These are phyloP conservation scores for Penicillium macrosclerotiorum DNA, from an alignment of 495 filamentous ascomycete species.

Conservation along the genomic window DNA sequence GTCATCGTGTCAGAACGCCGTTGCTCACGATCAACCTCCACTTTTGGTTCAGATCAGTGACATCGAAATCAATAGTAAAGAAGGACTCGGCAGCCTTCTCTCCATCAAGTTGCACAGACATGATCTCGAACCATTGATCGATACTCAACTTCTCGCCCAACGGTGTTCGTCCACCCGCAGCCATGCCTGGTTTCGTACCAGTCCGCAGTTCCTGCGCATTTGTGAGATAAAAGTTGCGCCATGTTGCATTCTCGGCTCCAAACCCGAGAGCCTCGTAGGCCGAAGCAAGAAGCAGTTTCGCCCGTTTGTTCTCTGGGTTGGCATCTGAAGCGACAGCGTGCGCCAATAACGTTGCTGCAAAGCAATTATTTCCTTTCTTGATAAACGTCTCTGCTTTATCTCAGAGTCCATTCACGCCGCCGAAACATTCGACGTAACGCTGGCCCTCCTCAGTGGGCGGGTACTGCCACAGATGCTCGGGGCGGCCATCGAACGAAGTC, in stretches of 20 bases:
- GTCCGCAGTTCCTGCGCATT: slow-evolving; percentile 10
- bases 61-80: slow-evolving; percentile 9
- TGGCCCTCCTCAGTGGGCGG: slow-evolving; percentile 18
- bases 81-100: background rate
- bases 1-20: slow-evolving; percentile 12
- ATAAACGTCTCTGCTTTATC: slow-evolving; percentile 8
- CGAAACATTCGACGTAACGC: slow-evolving; percentile 25
- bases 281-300: slow-evolving; percentile 6
- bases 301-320: slow-evolving; percentile 1
- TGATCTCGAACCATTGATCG: slow-evolving; percentile 7
- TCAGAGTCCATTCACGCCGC: slow-evolving; percentile 14
- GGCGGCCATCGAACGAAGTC: slow-evolving; percentile 37
- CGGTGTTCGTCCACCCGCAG: background rate
- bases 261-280: slow-evolving; percentile 22
- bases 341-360: slow-evolving; percentile 18
- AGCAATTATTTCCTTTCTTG: slow-evolving; percentile 15
- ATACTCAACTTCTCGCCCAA: slow-evolving; percentile 4
- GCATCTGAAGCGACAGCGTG: slow-evolving; percentile 21
- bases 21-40: slow-evolving; percentile 18
- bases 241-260: slow-evolving; percentile 20
- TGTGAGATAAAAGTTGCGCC: slow-evolving; percentile 19
- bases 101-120: slow-evolving; percentile 14
- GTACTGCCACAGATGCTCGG: slow-evolving; percentile 33
- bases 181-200: background rate
- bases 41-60: slow-evolving; percentile 6